phyloP scores from a whole-genome alignment of 225 moss, liverwort and hornwort genomes.

The Straminergon stramineum region DNA sequence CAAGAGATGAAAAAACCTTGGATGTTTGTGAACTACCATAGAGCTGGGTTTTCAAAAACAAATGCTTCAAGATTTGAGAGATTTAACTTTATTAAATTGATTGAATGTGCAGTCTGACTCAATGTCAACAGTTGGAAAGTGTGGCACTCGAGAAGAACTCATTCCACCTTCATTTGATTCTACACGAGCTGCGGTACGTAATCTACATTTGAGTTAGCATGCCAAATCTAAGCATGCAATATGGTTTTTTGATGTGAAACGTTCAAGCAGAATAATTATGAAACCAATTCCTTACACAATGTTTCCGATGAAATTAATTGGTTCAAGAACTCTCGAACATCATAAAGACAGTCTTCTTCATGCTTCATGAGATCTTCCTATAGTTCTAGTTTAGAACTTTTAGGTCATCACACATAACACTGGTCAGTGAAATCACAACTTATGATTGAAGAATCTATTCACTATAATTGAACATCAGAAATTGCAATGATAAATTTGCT shows the following conservation, averaged over 20 bases:
- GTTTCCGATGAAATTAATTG: neutral
- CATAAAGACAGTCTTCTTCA: neutral
- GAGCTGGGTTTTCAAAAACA: neutral
- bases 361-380: neutral
- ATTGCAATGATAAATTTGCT: neutral
- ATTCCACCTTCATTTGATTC: neutral
- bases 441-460: neutral
- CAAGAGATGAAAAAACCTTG: neutral
- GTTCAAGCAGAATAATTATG: neutral
- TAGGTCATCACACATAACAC: too few relatives aligned
- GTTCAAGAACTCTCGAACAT: neutral
- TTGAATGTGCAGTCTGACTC: constrained; percentile 12
- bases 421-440: neutral
- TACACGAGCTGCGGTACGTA: neutral
- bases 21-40: neutral
- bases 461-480: neutral
- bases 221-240: neutral
- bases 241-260: neutral
- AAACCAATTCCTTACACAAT: neutral
- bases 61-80: neutral
- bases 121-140: neutral
- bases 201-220: neutral
- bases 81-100: neutral
- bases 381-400: neutral
- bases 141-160: neutral